Evolutionary conservation across 805 yeast species (phyloP).

Genomic region (Crinitomyces ghanaensis): DNA sequence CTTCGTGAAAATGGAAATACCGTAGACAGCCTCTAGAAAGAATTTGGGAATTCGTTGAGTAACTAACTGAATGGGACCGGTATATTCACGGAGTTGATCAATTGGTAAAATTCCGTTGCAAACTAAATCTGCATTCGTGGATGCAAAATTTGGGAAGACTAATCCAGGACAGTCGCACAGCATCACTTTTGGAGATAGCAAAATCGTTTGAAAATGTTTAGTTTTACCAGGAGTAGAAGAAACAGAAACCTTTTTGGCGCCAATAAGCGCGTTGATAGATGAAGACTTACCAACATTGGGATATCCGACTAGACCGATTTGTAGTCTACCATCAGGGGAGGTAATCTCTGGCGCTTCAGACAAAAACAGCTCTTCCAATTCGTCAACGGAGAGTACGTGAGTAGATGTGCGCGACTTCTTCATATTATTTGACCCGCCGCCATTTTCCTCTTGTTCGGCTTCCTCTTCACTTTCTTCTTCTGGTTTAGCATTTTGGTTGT

Average conservation of each 20-base stretch:
- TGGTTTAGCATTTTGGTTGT: constrained; percentile 7
- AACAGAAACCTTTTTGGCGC: constrained; percentile 95
- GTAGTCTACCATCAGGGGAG: constrained; percentile 46
- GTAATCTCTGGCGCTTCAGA: constrained; percentile 52
- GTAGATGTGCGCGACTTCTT: too few relatives aligned
- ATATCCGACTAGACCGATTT: constrained; percentile 94
- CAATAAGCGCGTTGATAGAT: constrained; percentile 94
- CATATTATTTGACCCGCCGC: too few relatives aligned
- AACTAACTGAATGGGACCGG: constrained; percentile 79
- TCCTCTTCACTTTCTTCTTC: constrained; percentile 7
- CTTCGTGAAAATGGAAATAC: constrained; percentile 73
- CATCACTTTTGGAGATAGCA: constrained; percentile 67
- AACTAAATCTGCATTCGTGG: constrained; percentile 90
- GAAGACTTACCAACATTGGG: constrained; percentile 96
- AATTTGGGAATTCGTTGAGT: constrained; percentile 82
- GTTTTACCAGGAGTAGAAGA: constrained; percentile 99
- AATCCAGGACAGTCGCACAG: constrained; percentile 98
- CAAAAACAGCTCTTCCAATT: constrained; percentile 71
- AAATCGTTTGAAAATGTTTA: constrained; percentile 94
- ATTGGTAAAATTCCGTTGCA: constrained; percentile 98
- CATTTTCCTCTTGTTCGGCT: constrained; percentile 11
- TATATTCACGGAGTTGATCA: constrained; percentile 86
- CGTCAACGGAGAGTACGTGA: constrained; percentile 67
- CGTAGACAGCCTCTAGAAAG: constrained; percentile 83
- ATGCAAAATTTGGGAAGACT: constrained; percentile 96